Conservation (phyloP, 2,329 filamentous ascomycete genomes). For the Beauveria sp. region DNA sequence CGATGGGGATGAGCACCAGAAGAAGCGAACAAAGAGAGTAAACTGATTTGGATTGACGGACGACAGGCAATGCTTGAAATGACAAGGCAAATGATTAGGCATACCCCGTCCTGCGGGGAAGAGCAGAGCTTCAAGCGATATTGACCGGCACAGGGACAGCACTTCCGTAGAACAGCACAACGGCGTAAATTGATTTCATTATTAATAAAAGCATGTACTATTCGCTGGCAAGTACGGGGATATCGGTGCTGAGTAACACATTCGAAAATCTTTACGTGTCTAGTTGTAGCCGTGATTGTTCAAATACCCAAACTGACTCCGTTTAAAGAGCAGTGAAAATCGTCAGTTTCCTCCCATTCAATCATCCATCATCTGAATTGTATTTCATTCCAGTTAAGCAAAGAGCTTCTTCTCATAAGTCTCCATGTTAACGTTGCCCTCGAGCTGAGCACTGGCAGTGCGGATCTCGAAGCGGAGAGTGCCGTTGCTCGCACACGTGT, state of each 20-base stretch:
- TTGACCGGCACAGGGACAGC: neutral
- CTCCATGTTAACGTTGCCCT: slow-evolving; percentile 97
- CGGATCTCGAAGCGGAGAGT: slow-evolving; percentile 86
- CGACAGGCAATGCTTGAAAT: neutral
- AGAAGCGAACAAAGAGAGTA: neutral
- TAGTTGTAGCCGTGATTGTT: slow-evolving; percentile 4
- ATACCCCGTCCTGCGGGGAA: neutral
- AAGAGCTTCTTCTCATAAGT: slow-evolving; percentile 99
- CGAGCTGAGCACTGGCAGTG: slow-evolving; percentile 87
- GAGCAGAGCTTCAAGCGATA: neutral
- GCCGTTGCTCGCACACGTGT: slow-evolving; percentile 65
- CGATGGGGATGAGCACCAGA: neutral
- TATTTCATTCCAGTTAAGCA: slow-evolving; percentile 47
- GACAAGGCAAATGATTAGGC: neutral
- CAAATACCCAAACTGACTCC: slow-evolving; percentile 9
- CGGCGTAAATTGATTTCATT: slow-evolving; percentile 9
- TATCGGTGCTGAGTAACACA: slow-evolving; percentile 9
- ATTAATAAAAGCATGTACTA: slow-evolving; percentile 9
- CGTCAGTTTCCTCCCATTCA: neutral
- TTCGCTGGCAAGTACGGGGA: slow-evolving; percentile 13
- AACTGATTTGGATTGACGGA: neutral
- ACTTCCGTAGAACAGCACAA: slow-evolving; percentile 10
- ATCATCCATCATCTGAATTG: slow-evolving; percentile 2
- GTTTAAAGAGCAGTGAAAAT: slow-evolving; percentile 3
- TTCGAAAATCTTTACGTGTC: slow-evolving; percentile 10